Percentiles rank a stretch among this genome's conserved stretches.
Evolutionary conservation across 805 yeast species (phyloP).

Genomic region (Candida ipomoeae): DNA sequence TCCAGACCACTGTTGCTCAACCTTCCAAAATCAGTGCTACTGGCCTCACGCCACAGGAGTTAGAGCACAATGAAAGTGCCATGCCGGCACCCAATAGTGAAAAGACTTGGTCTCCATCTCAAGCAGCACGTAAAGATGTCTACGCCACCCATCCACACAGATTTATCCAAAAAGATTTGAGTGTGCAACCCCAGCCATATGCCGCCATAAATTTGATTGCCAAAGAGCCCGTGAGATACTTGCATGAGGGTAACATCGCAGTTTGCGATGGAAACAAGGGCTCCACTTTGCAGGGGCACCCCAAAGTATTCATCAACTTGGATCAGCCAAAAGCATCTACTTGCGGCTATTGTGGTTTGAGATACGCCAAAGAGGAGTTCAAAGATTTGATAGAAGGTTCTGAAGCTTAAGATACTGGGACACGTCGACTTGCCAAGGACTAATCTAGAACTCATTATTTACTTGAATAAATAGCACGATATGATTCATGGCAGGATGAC

Average conservation of each 20-base stretch:
- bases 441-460: not conserved
- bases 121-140: slow-evolving; percentile 55
- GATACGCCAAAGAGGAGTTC: slow-evolving; percentile 55
- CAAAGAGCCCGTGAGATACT: slow-evolving; percentile 63
- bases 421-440: not conserved
- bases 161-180: slow-evolving; percentile 67
- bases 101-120: slow-evolving; percentile 68
- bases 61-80: slow-evolving; percentile 24
- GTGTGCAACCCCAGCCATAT: slow-evolving; percentile 69
- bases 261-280: slow-evolving; percentile 82
- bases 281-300: slow-evolving; percentile 70
- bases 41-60: slow-evolving; percentile 18
- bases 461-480: not conserved
- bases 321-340: slow-evolving; percentile 69
- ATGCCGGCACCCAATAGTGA: slow-evolving; percentile 76
- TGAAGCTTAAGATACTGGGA: not conserved
- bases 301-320: slow-evolving; percentile 74
- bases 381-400: slow-evolving; percentile 35
- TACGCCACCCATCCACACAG: slow-evolving; percentile 50
- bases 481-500: not conserved
- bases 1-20: slow-evolving; percentile 12
- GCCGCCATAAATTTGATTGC: slow-evolving; percentile 84
- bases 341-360: slow-evolving; percentile 79
- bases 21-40: slow-evolving; percentile 12
- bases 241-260: slow-evolving; percentile 55